Base-by-base conservation (phyloP, 176 grass and related monocot species). In the Tillandsia leiboldiana region DNA sequence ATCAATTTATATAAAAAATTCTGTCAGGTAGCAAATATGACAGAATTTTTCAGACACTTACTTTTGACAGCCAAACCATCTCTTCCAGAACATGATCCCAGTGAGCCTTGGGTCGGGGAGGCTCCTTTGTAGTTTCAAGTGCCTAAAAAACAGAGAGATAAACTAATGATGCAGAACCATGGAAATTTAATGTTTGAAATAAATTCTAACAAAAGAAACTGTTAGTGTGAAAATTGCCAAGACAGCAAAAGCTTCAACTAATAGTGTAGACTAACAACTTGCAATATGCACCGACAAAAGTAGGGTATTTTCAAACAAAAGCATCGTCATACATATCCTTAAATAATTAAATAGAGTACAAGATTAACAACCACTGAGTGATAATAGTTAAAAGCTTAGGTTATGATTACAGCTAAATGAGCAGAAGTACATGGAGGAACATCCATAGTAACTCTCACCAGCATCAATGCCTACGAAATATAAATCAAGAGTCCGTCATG, bases 51-150 rank as follows among this genome's bases (percentile, higher is more conserved):
- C 49, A 86, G 68, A 12, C 63, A 75, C 61, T 51, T 56, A 99
- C 95, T 87, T 99, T 99, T 42, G 95, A 67, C 67, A 99, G 68
- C 95, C 95, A 99, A 82, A 65, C 51, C 87, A 99, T 99, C 81
- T 99, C 95, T 65, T 78, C 87, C 69, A 99, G 67, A 74, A 99
- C 87, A 90, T 99, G 90, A 75, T 99, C 95, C 90, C 95, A 99
- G 22, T 99, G 95, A 77, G 83, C 68, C 78, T 93, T 99, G 29
- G 95, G 87, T 71, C 90, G 83, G 73, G 66, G 87, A 74, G 87
- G 95, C 70, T 90, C 95, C 72, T 73, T 93, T 77, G 90, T 84
- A 53, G 82, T 84, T 82, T 99, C 94, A 83, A 93, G 84, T 79
- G 90, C 87, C 94, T 99, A 66, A 11, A 63, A 49, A 70, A 65